These are phyloP conservation scores for Claviceps digitariae DNA, from an alignment of 2,329 filamentous ascomycete species.

Conservation along the genomic window DNA sequence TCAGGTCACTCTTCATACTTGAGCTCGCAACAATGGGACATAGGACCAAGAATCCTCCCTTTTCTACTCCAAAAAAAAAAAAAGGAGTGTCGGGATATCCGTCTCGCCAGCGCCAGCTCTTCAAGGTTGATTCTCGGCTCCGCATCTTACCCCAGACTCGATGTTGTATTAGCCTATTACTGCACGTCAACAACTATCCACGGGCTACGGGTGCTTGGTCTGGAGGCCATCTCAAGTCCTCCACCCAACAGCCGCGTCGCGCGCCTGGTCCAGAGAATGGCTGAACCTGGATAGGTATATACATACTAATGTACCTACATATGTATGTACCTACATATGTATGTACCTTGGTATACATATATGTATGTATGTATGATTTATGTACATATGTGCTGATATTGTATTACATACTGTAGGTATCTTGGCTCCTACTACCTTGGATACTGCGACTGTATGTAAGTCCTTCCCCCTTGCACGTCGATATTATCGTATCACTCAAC, in stretches of 20 bases:
- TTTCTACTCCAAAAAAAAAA: background rate
- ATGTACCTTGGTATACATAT: too few relatives aligned
- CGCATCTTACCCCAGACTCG: background rate
- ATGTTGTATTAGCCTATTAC: background rate
- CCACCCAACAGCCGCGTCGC: background rate
- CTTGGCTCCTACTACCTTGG: too few relatives aligned
- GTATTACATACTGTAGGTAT: too few relatives aligned
- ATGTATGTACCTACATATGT: background rate
- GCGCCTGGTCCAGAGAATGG: background rate
- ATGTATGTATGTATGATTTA: too few relatives aligned
- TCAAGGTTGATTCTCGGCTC: background rate
- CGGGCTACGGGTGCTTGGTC: background rate
- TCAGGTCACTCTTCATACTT: too few relatives aligned
- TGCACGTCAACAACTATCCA: background rate
- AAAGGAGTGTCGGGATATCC: background rate
- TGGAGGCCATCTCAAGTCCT: background rate
- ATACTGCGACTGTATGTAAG: too few relatives aligned
- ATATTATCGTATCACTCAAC: background rate
- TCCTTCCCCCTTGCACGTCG: background rate
- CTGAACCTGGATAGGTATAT: background rate
- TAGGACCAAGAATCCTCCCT: too few relatives aligned
- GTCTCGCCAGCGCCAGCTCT: background rate
- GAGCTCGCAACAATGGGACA: background rate
- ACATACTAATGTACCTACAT: too few relatives aligned
- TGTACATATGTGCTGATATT: too few relatives aligned